A percentile compares a stretch with the other conserved stretches of the same genome.
Evolutionary conservation across 129 eudicot species (phyloP).

Genomic region (Artemisia argyi): DNA sequence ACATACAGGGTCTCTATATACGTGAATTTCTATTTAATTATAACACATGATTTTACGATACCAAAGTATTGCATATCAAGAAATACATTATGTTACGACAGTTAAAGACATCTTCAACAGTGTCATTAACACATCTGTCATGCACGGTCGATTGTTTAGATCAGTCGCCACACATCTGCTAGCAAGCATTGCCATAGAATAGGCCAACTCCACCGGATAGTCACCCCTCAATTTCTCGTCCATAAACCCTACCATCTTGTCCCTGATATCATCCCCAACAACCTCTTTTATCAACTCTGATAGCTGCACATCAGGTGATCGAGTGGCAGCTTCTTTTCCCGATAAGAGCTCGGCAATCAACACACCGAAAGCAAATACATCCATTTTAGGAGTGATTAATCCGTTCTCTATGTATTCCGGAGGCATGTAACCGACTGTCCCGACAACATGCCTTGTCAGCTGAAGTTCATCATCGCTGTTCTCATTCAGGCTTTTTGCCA

Average conservation of each 20-base stretch:
- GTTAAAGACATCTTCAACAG: conserved; percentile 56
- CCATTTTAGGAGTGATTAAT: conserved; percentile 69
- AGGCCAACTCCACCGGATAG: conserved; percentile 76
- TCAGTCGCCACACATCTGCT: conserved; percentile 65
- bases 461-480: conserved; percentile 40
- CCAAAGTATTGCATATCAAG: too few relatives aligned
- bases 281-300: conserved; percentile 42
- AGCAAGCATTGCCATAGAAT: conserved; percentile 68
- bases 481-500: conserved; percentile 52
- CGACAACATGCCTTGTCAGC: conserved; percentile 76
- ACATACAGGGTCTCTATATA: too few relatives aligned
- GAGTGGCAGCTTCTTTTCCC: conserved; percentile 62
- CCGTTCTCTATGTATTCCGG: conserved; percentile 86
- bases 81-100: too few relatives aligned
- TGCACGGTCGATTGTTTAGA: conserved; percentile 53
- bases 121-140: conserved; percentile 50
- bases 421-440: conserved; percentile 79
- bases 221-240: conserved; percentile 53
- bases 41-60: too few relatives aligned
- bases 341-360: conserved; percentile 74
- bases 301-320: conserved; percentile 26
- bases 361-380: conserved; percentile 79
- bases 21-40: too few relatives aligned
- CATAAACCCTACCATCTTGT: conserved; percentile 56
- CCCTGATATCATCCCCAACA: conserved; percentile 68